Conservation (phyloP, 768 basidiomycete species). For the Coprinopsis marcescibilis region DNA sequence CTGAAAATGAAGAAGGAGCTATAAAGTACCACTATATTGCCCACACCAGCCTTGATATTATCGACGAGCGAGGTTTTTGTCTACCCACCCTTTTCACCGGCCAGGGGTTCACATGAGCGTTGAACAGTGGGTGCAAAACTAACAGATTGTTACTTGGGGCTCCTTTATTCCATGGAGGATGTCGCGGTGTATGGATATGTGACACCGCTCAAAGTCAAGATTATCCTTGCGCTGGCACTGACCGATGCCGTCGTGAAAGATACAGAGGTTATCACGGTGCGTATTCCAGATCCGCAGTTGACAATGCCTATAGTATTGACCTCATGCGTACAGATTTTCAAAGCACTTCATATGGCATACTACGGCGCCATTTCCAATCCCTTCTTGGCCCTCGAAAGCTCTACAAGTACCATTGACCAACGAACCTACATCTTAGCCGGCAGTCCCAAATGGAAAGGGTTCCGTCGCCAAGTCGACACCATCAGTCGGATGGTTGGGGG, state of each 20-base stretch:
- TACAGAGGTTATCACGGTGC: constrained; percentile 67
- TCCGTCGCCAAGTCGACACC: constrained; percentile 69
- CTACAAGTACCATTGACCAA: constrained; percentile 44
- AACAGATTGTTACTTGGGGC: constrained; percentile 76
- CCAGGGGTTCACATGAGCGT: background rate
- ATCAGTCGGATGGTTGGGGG: constrained; percentile 56
- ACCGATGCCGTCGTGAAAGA: constrained; percentile 81
- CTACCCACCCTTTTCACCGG: constrained; percentile 3
- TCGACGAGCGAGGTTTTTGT: constrained; percentile 81
- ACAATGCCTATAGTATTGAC: background rate
- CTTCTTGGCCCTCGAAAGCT: constrained; percentile 64
- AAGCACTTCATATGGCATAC: constrained; percentile 85
- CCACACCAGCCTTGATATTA: constrained; percentile 84
- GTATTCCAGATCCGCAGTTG: constrained; percentile 18
- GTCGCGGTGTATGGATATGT: constrained; percentile 91
- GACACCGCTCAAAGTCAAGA: constrained; percentile 83
- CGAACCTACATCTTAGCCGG: constrained; percentile 54
- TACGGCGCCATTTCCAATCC: constrained; percentile 81
- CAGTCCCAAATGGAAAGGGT: constrained; percentile 60
- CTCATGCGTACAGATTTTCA: constrained; percentile 63
- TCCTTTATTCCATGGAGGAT: constrained; percentile 89
- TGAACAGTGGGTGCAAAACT: constrained; percentile 43
- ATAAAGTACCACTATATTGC: constrained; percentile 90
- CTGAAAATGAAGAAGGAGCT: constrained; percentile 43
- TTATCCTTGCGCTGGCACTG: constrained; percentile 73